A percentile compares a stretch with the other conserved stretches of the same genome.
These are phyloP conservation scores for Salvia sclarea DNA, from an alignment of 305 asterid genomes.

Conservation along the genomic window DNA sequence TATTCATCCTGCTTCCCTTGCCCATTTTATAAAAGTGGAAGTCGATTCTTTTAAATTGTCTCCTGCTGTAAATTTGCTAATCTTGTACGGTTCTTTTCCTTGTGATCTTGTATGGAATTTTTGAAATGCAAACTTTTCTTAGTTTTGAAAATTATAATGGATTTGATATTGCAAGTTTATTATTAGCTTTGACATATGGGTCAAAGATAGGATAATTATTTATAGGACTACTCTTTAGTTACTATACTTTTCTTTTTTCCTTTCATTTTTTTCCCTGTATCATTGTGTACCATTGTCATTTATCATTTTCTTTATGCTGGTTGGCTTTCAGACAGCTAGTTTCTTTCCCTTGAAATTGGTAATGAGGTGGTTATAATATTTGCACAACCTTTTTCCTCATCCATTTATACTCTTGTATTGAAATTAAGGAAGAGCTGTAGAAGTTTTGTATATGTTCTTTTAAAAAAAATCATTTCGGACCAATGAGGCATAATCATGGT, in stretches of 20 bases:
- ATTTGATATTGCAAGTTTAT: not conserved
- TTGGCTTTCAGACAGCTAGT: not conserved
- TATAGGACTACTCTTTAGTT: too few species aligned
- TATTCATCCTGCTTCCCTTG: slow-evolving; percentile 31
- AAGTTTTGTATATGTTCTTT: not conserved
- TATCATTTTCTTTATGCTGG: not conserved
- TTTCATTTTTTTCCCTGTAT: not conserved
- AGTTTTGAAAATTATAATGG: not conserved
- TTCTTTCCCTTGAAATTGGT: slow-evolving; percentile 4
- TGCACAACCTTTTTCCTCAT: slow-evolving; percentile 7
- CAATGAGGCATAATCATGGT: too few species aligned
- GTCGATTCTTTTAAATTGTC: not conserved
- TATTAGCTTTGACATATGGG: slow-evolving; percentile 8
- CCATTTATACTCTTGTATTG: not conserved
- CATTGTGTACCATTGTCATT: not conserved
- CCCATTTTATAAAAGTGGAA: slow-evolving; percentile 5
- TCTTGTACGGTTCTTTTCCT: slow-evolving; percentile 1
- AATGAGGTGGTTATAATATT: not conserved
- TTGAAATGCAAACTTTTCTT: not conserved
- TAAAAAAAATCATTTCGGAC: too few species aligned
- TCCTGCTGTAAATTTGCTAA: slow-evolving; percentile 4
- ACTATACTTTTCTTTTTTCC: not conserved
- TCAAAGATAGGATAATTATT: not conserved
- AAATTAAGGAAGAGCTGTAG: not conserved
- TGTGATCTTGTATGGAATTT: slow-evolving; percentile 1